These are phyloP conservation scores for Ballota nigra DNA, from an alignment of 257 asterid genomes.

Conservation along the genomic window DNA sequence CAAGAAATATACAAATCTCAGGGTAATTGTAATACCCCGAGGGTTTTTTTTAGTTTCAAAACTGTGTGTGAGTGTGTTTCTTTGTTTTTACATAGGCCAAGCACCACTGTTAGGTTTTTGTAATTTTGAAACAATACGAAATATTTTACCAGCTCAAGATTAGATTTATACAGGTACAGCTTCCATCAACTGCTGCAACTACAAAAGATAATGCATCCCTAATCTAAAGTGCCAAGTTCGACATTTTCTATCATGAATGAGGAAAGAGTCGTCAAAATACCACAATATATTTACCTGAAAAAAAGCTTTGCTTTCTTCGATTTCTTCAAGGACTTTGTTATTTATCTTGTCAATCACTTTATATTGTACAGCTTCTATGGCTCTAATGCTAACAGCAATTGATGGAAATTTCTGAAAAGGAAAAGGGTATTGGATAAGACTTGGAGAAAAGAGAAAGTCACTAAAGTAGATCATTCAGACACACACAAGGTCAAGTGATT, in stretches of 20 bases:
- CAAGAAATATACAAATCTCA: not conserved
- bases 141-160: not conserved
- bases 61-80: not conserved
- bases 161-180: not conserved
- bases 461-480: not conserved
- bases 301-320: slow-evolving; percentile 95
- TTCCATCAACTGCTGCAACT: not conserved
- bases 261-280: slow-evolving; percentile 3
- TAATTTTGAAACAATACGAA: not conserved
- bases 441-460: not conserved
- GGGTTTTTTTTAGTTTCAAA: not conserved
- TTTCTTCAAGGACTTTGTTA: slow-evolving; percentile 84
- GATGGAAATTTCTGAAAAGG: slow-evolving; percentile 69
- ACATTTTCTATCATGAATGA: not conserved
- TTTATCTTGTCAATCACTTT: slow-evolving; percentile 70
- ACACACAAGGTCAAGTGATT: not conserved
- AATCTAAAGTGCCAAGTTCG: not conserved
- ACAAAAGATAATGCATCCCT: slow-evolving; percentile 13
- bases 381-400: slow-evolving; percentile 62
- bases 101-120: not conserved
- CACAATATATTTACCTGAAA: slow-evolving; percentile 63
- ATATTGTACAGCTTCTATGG: slow-evolving; percentile 75
- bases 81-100: not conserved
- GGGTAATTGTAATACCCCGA: not conserved
- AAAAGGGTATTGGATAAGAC: slow-evolving; percentile 11